Base-by-base conservation (phyloP, 1,284 basidiomycete species). In the Microbotryomycetes sp. region DNA sequence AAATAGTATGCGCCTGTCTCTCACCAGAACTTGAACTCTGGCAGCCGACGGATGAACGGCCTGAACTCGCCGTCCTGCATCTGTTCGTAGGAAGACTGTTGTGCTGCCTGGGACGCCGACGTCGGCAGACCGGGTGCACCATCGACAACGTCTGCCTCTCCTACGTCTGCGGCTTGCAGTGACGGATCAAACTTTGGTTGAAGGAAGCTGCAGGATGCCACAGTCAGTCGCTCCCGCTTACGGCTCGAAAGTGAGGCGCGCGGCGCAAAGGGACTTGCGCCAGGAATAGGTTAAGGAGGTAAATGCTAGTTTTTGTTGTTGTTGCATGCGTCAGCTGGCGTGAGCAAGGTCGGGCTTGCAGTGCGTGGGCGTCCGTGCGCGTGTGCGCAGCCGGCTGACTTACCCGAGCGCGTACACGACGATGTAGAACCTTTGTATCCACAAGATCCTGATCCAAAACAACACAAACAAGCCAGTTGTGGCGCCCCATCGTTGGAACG, bases 111-210 rank as follows among this genome's bases (percentile, higher is more conserved):
- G 9, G 55, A 53, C 16, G 68, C 61, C 1, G 71, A 69, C 3
- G 73, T 76, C 50, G 71, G 77, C 57, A 77, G 61, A 0, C 75
- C 76, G 0, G 79, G 72, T n/a, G 86, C 89, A 24, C 93, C 94
- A 72, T 91, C 93, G 73, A 97, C 94, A 21, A 97, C 88, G 72
- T 97, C 92, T 73, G 94, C 89, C 5, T 91, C 93, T 57, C 90
- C 82, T 3, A 97, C 79, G 76, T 99, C 96, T 49, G 88, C 88
- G 69, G 94, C 88, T 41, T 41, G 35, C 45, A 97, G 79, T 1
- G 91, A 92, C 0, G 96, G 94, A 77, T 99, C 96, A 76, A 98
- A 98, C 75, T 87, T 89, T 45, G 91, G 91, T 78, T 90, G 88
- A 5, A 93, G 80, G 79, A 93, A 92, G 6, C 88, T 89, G 64